Evolutionary conservation across 257 asterid species (phyloP).

Genomic region (Capsicum rhomboideum): DNA sequence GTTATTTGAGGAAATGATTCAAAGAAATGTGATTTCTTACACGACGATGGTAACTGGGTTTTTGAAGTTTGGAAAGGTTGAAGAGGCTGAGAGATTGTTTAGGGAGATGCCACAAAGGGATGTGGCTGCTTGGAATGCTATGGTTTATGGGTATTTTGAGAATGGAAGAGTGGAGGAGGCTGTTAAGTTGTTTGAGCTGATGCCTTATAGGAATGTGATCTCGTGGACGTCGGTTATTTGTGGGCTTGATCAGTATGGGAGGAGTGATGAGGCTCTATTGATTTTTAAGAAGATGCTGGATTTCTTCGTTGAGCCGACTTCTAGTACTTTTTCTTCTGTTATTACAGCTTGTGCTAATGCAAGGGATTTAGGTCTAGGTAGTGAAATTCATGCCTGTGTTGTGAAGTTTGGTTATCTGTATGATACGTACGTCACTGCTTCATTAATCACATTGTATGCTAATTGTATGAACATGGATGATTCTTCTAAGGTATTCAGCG

Average conservation of each 20-base stretch:
- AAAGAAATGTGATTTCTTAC: slow-evolving; percentile 68
- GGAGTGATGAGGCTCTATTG: slow-evolving; percentile 51
- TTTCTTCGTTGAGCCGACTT: slow-evolving; percentile 46
- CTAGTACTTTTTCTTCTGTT: slow-evolving; percentile 53
- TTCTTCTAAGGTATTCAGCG: slow-evolving; percentile 38
- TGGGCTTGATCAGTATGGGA: slow-evolving; percentile 70
- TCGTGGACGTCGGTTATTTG: slow-evolving; percentile 79
- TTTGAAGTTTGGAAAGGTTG: slow-evolving; percentile 48
- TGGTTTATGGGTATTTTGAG: slow-evolving; percentile 64
- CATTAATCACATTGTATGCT: slow-evolving; percentile 67
- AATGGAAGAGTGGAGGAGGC: slow-evolving; percentile 60
- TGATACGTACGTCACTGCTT: slow-evolving; percentile 47
- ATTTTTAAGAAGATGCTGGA: slow-evolving; percentile 44
- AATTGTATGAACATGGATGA: slow-evolving; percentile 46
- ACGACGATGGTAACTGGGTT: slow-evolving; percentile 62
- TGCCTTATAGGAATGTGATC: slow-evolving; percentile 58
- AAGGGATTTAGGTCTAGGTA: slow-evolving; percentile 32
- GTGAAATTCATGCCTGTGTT: slow-evolving; percentile 51
- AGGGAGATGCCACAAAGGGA: slow-evolving; percentile 60
- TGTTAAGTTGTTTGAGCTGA: slow-evolving; percentile 34
- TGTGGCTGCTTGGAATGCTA: slow-evolving; percentile 71
- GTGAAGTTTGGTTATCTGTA: slow-evolving; percentile 45
- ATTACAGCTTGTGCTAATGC: slow-evolving; percentile 57
- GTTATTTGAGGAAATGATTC: slow-evolving; percentile 62
- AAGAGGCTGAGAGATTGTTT: slow-evolving; percentile 61